Base-by-base conservation (phyloP, 2,329 filamentous ascomycete species). In the Fusarium udum region DNA sequence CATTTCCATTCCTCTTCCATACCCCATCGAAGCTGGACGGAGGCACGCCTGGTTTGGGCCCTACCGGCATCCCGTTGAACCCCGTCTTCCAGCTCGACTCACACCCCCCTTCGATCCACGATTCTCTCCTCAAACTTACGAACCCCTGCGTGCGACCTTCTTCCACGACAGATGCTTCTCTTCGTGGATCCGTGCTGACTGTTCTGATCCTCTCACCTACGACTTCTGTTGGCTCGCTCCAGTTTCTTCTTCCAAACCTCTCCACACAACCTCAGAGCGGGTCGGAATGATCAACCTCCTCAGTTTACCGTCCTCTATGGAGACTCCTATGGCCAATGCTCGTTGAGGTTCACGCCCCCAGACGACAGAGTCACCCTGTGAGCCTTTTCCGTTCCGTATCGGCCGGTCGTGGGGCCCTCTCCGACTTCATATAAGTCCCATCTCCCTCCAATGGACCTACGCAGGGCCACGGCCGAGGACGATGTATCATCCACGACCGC, bases 201-300 rank as follows among this genome's bases (percentile, higher is more conserved):
- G 61, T 76, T 70, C 61, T 71, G 37, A 61, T 69, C 61, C 69
- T 73, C 61, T 77, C 58, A 61, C 62, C 61, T 49, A 46, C 61
- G 64, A 61, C 72, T 69, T 76, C 66, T 69, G 76, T 77, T 78
- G 76, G 76, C 66, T 75, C 67, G 56, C 65, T 75, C 71, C 61
- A 59, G 48, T 70, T 71, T 71, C 67, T 74, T 72, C 52, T 72
- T 75, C 46, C 64, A 75, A 70, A 63, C 73, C 75, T 75, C 73
- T 75, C 75, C 76, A 79, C 75, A 71, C 79, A 80, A 78, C 75
- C 77, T 74, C 69, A 71, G 74, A 77, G 78, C 79, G 78, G 79
- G 79, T 81, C 82, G 82, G 77, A 78, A 82, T 83, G 82, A 82
- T 75, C 75, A 77, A 71, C 77, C 72, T 65, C 66, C 69, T 74